A percentile compares a stretch with the other conserved stretches of the same genome.
Conservation (phyloP, 306 rosid species). For the Casuarina glauca region DNA sequence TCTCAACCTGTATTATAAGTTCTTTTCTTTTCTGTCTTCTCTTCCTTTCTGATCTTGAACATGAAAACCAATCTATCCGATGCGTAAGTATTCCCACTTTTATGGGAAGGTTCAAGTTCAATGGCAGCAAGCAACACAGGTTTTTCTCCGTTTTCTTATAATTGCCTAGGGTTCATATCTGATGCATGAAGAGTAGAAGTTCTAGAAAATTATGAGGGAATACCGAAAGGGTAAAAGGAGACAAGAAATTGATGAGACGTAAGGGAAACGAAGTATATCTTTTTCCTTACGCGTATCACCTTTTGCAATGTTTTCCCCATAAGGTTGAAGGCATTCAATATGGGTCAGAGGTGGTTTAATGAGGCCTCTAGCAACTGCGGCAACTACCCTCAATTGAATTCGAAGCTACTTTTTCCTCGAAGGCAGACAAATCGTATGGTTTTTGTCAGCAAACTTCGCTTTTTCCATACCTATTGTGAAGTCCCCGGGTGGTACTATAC, state of each 20-base stretch:
- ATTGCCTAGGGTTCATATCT: neutral
- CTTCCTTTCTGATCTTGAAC: neutral
- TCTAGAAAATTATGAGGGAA: neutral
- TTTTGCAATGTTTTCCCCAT: slow-evolving; percentile 8
- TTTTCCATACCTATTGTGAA: neutral
- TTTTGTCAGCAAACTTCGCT: slow-evolving; percentile 1
- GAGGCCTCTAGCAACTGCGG: neutral
- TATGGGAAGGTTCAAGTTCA: neutral
- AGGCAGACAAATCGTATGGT: neutral
- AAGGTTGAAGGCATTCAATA: slow-evolving; percentile 41
- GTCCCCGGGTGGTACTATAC: neutral
- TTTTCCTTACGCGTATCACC: slow-evolving; percentile 13
- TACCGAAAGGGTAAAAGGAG: neutral
- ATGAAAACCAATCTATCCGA: neutral
- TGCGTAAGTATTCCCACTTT: too few species aligned
- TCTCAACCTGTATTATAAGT: neutral
- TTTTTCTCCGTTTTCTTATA: neutral
- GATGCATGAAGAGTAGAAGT: neutral
- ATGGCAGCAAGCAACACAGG: neutral
- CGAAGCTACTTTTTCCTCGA: neutral
- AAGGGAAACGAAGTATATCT: slow-evolving; percentile 22
- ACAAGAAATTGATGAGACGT: too few species aligned
- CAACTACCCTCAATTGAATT: slow-evolving; percentile 15
- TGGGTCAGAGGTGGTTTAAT: slow-evolving; percentile 41
- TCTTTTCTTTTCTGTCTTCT: neutral